Percentiles rank a stretch among this genome's conserved stretches.
These are phyloP conservation scores for Scutellospora calospora DNA, from an alignment of 371 early-diverging fungal genomes.

Conservation along the genomic window DNA sequence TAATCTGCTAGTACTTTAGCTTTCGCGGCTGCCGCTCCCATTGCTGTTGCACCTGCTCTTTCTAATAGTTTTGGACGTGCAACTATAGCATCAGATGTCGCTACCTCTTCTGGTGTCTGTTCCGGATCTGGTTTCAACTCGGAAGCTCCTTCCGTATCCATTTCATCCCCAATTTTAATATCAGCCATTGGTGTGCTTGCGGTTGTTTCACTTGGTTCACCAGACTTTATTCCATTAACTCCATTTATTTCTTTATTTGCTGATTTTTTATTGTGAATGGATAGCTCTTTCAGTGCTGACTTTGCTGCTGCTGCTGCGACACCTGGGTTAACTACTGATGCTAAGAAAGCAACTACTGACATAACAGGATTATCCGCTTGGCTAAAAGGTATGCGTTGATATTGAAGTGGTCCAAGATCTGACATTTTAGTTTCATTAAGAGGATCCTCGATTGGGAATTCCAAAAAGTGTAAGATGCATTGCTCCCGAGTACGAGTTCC, in stretches of 20 bases:
- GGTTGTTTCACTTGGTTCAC: slow-evolving; percentile 1
- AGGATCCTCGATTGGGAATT: slow-evolving; percentile 96
- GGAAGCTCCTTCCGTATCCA: slow-evolving; percentile 46
- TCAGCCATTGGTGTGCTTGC: slow-evolving; percentile 24
- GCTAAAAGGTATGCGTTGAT: slow-evolving; percentile 80
- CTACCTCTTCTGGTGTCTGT: slow-evolving; percentile 7
- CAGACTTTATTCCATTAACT: slow-evolving; percentile 21
- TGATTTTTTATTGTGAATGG: slow-evolving; percentile 48
- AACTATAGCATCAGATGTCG: slow-evolving; percentile 36
- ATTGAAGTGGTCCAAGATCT: slow-evolving; percentile 66
- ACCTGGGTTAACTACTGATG: slow-evolving; percentile 89
- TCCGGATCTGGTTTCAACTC: not conserved
- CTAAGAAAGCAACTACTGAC: slow-evolving; percentile 95
- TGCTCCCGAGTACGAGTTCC: slow-evolving; percentile 93
- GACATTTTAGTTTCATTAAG: slow-evolving; percentile 61
- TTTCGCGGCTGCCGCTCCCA: slow-evolving; percentile 76
- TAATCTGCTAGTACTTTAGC: slow-evolving; percentile 71
- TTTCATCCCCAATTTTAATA: slow-evolving; percentile 48
- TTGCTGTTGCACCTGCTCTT: slow-evolving; percentile 69
- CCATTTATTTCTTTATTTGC: slow-evolving; percentile 43
- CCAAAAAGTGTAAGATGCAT: slow-evolving; percentile 95
- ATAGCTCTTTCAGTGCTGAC: slow-evolving; percentile 65
- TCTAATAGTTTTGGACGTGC: slow-evolving; percentile 59
- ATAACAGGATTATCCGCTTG: slow-evolving; percentile 97
- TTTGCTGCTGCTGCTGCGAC: slow-evolving; percentile 92